Conservation (phyloP, 1,284 basidiomycete genomes). For the Fomes fomentarius region DNA sequence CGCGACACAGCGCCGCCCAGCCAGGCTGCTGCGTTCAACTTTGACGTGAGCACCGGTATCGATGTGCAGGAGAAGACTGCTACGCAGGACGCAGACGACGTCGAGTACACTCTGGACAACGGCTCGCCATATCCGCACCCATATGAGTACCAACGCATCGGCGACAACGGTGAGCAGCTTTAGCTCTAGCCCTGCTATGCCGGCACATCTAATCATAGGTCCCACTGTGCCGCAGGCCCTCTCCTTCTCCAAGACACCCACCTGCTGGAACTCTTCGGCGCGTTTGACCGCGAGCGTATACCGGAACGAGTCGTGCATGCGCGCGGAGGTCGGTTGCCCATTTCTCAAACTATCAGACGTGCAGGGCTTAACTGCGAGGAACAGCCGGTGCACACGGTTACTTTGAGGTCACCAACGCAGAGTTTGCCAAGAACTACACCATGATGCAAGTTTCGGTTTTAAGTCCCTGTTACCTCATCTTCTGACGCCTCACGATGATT, state of each 20-base stretch:
- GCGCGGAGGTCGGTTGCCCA: conserved; percentile 36
- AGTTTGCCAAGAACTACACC: conserved; percentile 29
- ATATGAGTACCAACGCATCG: conserved; percentile 51
- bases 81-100: conserved; percentile 25
- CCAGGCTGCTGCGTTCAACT: conserved; percentile 17
- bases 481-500: conserved; percentile 36
- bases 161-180: conserved; percentile 26
- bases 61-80: conserved; percentile 28
- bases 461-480: no score
- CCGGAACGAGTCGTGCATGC: conserved; percentile 46
- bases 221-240: conserved; percentile 14
- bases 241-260: conserved; percentile 30
- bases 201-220: not conserved
- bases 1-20: conserved; percentile 17
- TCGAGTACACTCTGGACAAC: conserved; percentile 33
- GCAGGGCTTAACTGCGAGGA: not conserved
- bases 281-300: conserved; percentile 59
- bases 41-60: conserved; percentile 29
- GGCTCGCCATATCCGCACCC: conserved; percentile 35
- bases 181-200: no score
- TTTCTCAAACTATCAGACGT: no score
- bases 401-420: conserved; percentile 47
- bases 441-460: conserved; percentile 39
- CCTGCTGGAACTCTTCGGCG: conserved; percentile 50
- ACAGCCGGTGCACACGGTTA: conserved; percentile 57